phyloP scores from a whole-genome alignment of 2,329 filamentous ascomycete genomes.

The Pseudogymnoascus sp. region DNA sequence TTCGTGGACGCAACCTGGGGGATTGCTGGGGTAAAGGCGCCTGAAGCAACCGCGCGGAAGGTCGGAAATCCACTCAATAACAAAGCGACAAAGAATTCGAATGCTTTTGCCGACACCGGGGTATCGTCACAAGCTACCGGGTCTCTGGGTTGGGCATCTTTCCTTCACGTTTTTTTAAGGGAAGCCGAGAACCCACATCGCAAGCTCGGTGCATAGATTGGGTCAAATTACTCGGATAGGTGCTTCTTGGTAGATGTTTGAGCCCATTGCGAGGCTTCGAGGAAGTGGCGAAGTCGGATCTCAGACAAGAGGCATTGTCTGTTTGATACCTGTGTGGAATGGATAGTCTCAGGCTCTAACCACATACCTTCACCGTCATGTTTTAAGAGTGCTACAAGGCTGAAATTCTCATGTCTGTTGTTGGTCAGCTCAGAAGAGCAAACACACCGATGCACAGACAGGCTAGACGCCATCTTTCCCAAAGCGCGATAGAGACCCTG shows the following conservation, averaged over 20 bases:
- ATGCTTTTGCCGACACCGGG: not conserved
- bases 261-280: not conserved
- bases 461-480: not conserved
- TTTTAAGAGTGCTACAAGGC: not conserved
- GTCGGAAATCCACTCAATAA: not conserved
- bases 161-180: not conserved
- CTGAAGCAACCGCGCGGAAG: slow-evolving; percentile 8
- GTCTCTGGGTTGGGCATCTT: not conserved
- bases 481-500: not conserved
- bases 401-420: not conserved
- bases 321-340: slow-evolving; percentile 1
- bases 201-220: not conserved
- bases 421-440: not conserved
- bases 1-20: not conserved
- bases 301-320: not conserved
- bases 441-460: not conserved
- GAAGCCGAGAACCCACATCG: not conserved
- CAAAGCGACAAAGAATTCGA: not conserved
- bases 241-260: not conserved
- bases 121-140: not conserved
- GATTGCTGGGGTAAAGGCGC: slow-evolving; percentile 3
- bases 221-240: not conserved
- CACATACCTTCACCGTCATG: not conserved
- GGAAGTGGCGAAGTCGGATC: not conserved
- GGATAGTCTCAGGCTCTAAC: not conserved